These are phyloP conservation scores for Trypanosoma avium DNA, from an alignment of 208 protist genomes.

Conservation along the genomic window DNA sequence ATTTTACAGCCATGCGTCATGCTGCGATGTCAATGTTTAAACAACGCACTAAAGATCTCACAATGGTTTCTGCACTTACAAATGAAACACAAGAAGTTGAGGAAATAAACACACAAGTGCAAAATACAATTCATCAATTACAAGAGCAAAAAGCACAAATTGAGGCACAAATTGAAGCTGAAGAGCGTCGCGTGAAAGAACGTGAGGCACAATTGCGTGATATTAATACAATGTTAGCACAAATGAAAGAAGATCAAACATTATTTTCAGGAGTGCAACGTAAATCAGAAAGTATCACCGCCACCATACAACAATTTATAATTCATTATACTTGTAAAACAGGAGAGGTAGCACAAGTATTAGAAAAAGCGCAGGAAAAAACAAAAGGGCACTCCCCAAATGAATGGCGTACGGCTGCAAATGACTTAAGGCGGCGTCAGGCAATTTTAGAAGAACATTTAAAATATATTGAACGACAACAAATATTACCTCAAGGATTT, in stretches of 20 bases:
- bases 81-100: constrained; percentile 23
- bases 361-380: constrained; percentile 33
- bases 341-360: constrained; percentile 37
- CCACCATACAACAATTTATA: constrained; percentile 38
- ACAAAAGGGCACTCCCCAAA: constrained; percentile 36
- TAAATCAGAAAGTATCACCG: constrained; percentile 34
- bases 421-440: constrained; percentile 42
- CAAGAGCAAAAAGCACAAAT: constrained; percentile 40
- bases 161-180: constrained; percentile 59
- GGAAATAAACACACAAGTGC: constrained; percentile 27
- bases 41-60: constrained; percentile 84
- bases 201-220: constrained; percentile 44
- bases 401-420: constrained; percentile 43
- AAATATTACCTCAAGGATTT: constrained; percentile 18
- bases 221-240: constrained; percentile 48
- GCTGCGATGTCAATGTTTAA: constrained; percentile 76
- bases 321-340: constrained; percentile 25
- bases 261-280: constrained; percentile 35
- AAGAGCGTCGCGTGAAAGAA: constrained; percentile 45
- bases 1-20: constrained; percentile 69
- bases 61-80: constrained; percentile 44
- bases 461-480: constrained; percentile 24
- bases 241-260: constrained; percentile 54
- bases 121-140: constrained; percentile 36
- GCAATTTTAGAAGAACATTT: constrained; percentile 31